phyloP scores from a whole-genome alignment of 306 rosid genomes.

The Lablab purpureus region DNA sequence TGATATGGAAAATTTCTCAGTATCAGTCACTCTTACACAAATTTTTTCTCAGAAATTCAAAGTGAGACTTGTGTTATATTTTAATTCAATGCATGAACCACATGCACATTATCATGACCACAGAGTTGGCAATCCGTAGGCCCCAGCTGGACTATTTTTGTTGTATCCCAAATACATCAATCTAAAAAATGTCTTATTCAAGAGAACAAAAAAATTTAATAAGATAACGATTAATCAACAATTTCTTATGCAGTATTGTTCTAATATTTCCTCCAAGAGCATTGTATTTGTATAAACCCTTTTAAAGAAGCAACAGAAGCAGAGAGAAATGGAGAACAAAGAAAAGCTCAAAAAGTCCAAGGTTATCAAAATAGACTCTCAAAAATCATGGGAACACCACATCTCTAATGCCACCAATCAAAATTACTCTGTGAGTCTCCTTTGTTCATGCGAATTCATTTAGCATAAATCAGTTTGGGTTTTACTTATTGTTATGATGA shows the following conservation, averaged over 20 bases:
- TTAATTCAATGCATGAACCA: constrained; percentile 35
- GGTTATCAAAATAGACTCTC: constrained; percentile 58
- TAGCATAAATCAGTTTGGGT: background rate
- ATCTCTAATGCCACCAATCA: constrained; percentile 50
- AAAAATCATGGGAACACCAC: constrained; percentile 53
- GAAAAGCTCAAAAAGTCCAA: constrained; percentile 50
- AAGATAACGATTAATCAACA: background rate
- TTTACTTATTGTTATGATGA: background rate
- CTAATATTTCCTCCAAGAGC: constrained; percentile 12
- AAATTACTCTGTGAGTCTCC: constrained; percentile 52
- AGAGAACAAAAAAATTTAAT: background rate
- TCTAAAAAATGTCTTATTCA: constrained; percentile 17
- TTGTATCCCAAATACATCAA: constrained; percentile 23
- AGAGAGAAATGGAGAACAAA: constrained; percentile 49
- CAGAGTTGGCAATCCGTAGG: constrained; percentile 35
- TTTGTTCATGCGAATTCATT: constrained; percentile 25
- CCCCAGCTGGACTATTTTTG: constrained; percentile 21
- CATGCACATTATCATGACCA: constrained; percentile 39
- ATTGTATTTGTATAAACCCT: constrained; percentile 11
- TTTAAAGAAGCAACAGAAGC: constrained; percentile 20
- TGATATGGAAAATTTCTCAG: background rate
- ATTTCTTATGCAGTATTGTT: constrained; percentile 3
- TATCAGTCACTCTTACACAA: background rate
- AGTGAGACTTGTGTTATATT: background rate
- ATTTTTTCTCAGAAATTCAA: constrained; percentile 12